phyloP scores from a whole-genome alignment of 1,284 basidiomycete species.

The Fomes fomentarius region DNA sequence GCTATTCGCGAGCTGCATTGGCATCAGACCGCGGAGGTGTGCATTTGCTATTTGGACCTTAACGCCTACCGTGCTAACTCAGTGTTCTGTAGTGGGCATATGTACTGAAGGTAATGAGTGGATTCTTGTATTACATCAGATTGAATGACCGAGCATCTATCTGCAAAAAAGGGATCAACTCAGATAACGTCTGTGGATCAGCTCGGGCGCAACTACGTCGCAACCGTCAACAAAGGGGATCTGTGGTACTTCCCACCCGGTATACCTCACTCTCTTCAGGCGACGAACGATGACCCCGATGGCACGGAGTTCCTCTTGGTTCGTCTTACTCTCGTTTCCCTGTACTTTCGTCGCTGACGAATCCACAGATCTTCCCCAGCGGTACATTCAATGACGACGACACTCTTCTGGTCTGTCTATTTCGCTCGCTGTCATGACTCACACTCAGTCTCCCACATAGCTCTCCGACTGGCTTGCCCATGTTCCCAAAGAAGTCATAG shows the following conservation, averaged over 20 bases:
- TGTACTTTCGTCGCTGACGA: background rate
- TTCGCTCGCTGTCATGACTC: background rate
- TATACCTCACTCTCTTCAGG: slow-evolving; percentile 55
- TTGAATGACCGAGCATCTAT: too few relatives aligned
- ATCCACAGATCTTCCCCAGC: slow-evolving; percentile 58
- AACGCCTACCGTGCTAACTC: background rate
- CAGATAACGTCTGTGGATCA: slow-evolving; percentile 63
- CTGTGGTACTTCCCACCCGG: slow-evolving; percentile 49
- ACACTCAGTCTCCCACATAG: slow-evolving; percentile 30
- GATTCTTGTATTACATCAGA: background rate
- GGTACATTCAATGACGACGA: slow-evolving; percentile 66
- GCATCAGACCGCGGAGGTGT: slow-evolving; percentile 66
- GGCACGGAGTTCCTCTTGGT: slow-evolving; percentile 74
- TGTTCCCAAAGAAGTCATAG: slow-evolving; percentile 61
- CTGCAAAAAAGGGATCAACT: slow-evolving; percentile 56
- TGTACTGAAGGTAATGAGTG: slow-evolving; percentile 54
- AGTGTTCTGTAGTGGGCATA: slow-evolving; percentile 56
- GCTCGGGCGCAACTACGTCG: slow-evolving; percentile 62
- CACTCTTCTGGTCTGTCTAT: slow-evolving; percentile 57
- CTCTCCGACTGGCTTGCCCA: slow-evolving; percentile 69
- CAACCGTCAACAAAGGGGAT: slow-evolving; percentile 40
- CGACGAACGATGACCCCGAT: slow-evolving; percentile 51
- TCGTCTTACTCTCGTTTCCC: slow-evolving; percentile 19
- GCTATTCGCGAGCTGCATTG: slow-evolving; percentile 71
- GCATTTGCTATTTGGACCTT: slow-evolving; percentile 4